Percentiles rank a stretch among this genome's conserved stretches.
These are phyloP conservation scores for Akanthomyces lecanii DNA, from an alignment of 2,329 filamentous ascomycete genomes.

Conservation along the genomic window DNA sequence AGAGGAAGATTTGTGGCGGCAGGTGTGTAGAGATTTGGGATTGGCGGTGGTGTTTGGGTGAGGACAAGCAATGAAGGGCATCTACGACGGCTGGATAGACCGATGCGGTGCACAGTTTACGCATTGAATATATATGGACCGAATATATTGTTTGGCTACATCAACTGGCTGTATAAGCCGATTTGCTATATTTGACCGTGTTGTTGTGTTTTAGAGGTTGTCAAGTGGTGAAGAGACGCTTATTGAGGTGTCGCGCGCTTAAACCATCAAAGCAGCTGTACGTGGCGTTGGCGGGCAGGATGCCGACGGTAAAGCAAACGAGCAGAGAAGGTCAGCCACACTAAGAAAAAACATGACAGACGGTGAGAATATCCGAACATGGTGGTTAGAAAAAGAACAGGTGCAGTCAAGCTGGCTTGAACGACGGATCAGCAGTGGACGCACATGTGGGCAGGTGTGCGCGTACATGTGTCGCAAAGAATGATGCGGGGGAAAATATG, in stretches of 20 bases:
- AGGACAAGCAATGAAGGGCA: slow-evolving; percentile 17
- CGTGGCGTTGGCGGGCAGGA: background rate
- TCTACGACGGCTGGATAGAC: background rate
- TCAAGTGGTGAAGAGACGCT: background rate
- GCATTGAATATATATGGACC: background rate
- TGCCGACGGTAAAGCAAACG: background rate
- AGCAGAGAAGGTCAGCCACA: background rate
- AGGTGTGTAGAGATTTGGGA: slow-evolving; percentile 54
- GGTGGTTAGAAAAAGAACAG: too few species aligned
- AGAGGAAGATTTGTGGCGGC: slow-evolving; percentile 47
- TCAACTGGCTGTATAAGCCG: background rate
- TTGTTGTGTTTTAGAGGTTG: background rate
- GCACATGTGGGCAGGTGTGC: too few species aligned
- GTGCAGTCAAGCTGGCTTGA: too few species aligned
- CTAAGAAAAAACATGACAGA: too few species aligned
- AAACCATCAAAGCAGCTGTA: background rate
- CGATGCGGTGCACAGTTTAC: background rate
- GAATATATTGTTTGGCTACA: background rate
- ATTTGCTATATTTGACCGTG: too few species aligned
- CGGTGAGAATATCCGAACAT: too few species aligned
- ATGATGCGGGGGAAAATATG: too few species aligned
- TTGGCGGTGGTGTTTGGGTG: slow-evolving; percentile 57
- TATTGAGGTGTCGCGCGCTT: background rate
- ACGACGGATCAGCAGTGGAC: too few species aligned
- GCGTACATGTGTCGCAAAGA: too few species aligned